These are phyloP conservation scores for Phytophthora ramorum DNA, from an alignment of 352 stramenopile species.

Conservation along the genomic window DNA sequence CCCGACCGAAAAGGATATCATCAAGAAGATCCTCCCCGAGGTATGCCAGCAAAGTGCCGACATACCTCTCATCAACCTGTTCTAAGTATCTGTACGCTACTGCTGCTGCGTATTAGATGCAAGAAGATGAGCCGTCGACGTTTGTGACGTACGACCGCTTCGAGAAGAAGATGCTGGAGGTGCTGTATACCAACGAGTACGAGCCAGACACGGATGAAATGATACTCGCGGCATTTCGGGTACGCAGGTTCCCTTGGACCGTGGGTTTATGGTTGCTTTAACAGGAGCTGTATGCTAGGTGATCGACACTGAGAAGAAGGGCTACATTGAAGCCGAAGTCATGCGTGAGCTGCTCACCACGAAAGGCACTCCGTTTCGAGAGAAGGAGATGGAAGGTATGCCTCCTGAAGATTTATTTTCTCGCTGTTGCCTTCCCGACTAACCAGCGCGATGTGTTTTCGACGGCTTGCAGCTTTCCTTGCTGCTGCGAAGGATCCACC, in stretches of 20 bases:
- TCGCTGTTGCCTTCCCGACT: neutral
- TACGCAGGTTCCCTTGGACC: constrained; percentile 10
- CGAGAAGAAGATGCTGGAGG: constrained; percentile 94
- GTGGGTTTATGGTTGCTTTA: neutral
- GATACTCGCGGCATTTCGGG: constrained; percentile 81
- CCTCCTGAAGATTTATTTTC: neutral
- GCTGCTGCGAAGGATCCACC: constrained; percentile 81
- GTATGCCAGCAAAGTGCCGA: constrained; percentile 31
- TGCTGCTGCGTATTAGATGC: constrained; percentile 54
- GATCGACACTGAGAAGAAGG: constrained; percentile 81
- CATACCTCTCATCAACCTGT: neutral
- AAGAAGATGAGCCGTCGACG: constrained; percentile 91
- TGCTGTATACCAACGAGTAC: constrained; percentile 90
- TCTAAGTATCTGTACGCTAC: neutral
- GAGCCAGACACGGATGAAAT: constrained; percentile 90
- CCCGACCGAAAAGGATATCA: constrained; percentile 91
- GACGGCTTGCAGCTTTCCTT: constrained; percentile 69
- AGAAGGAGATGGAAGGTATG: constrained; percentile 91
- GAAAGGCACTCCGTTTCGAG: constrained; percentile 90
- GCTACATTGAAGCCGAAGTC: constrained; percentile 90
- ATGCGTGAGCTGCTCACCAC: constrained; percentile 90
- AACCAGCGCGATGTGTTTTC: neutral
- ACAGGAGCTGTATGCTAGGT: constrained; percentile 34
- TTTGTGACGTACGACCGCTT: constrained; percentile 92
- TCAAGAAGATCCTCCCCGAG: constrained; percentile 92